These are phyloP conservation scores for Coniochaeta ligniaria DNA, from an alignment of 2,329 filamentous ascomycete species.

Conservation along the genomic window DNA sequence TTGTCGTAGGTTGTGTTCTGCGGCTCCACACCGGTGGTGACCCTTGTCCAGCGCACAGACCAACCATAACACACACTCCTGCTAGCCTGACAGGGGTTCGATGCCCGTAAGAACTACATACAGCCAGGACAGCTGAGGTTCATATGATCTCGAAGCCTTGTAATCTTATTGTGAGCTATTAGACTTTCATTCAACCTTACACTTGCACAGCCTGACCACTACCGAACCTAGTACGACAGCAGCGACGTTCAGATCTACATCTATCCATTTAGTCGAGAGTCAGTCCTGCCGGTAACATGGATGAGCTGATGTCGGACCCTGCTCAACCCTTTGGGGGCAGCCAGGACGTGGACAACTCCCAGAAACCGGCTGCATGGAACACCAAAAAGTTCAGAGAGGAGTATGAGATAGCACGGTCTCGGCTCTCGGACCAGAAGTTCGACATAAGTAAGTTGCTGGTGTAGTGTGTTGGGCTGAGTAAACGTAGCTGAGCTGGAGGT, in stretches of 20 bases:
- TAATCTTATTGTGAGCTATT: background rate
- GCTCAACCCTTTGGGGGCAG: slow-evolving; percentile 12
- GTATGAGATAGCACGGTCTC: slow-evolving; percentile 26
- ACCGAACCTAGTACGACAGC: background rate
- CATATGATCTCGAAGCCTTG: too few relatives aligned
- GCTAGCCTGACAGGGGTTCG: too few relatives aligned
- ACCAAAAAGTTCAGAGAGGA: slow-evolving; percentile 33
- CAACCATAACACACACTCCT: too few relatives aligned
- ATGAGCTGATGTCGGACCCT: slow-evolving; percentile 14
- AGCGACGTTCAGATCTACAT: background rate
- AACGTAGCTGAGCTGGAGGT: background rate
- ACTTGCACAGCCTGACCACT: background rate
- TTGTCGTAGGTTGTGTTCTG: too few relatives aligned
- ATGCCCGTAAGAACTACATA: too few relatives aligned
- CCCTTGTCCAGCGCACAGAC: too few relatives aligned
- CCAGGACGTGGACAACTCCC: background rate
- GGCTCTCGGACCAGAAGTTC: slow-evolving; percentile 37
- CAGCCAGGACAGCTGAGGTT: too few relatives aligned
- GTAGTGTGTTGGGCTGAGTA: background rate
- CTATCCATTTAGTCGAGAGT: background rate
- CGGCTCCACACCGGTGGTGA: too few relatives aligned
- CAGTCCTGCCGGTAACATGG: slow-evolving; percentile 3
- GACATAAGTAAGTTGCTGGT: slow-evolving; percentile 30
- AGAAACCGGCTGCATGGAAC: slow-evolving; percentile 14
- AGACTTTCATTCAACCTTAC: background rate